Percentiles rank a stretch among this genome's conserved stretches.
Conservation (phyloP, 2,329 filamentous ascomycete genomes). For the Colletotrichum melonis region DNA sequence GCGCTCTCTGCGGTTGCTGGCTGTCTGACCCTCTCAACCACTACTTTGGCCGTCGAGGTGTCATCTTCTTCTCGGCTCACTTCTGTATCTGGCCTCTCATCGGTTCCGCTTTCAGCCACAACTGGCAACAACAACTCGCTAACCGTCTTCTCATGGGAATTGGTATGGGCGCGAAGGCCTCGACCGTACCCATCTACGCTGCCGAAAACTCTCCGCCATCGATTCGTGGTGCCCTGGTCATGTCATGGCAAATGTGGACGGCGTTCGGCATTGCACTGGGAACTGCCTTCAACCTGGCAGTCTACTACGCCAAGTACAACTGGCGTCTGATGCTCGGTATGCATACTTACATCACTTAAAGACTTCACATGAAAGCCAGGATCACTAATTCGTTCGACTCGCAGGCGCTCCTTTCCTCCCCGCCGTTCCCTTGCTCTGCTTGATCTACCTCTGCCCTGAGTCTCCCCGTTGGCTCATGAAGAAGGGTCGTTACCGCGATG, state of each 20-base stretch:
- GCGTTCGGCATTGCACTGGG: conserved; percentile 62
- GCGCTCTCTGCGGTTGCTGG: conserved; percentile 68
- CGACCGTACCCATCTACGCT: conserved; percentile 77
- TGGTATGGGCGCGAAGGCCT: conserved; percentile 75
- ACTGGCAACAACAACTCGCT: conserved; percentile 75
- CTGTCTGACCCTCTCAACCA: conserved; percentile 74
- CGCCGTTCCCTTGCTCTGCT: conserved; percentile 64
- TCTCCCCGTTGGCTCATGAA: conserved; percentile 76
- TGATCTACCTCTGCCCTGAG: conserved; percentile 75
- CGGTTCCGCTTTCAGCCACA: conserved; percentile 72
- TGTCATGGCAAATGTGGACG: conserved; percentile 82
- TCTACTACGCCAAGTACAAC: conserved; percentile 41
- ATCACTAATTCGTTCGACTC: background rate
- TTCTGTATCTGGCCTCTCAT: conserved; percentile 71
- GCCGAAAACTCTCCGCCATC: conserved; percentile 77
- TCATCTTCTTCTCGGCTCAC: conserved; percentile 73
- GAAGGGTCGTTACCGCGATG: conserved; percentile 70
- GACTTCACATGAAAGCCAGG: background rate
- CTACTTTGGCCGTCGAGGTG: conserved; percentile 73
- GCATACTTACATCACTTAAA: background rate
- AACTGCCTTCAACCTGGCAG: conserved; percentile 67
- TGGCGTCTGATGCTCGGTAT: conserved; percentile 51
- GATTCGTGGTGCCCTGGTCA: conserved; percentile 80
- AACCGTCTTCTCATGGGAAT: conserved; percentile 77
- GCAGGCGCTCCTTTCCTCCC: conserved; percentile 43